phyloP scores from a whole-genome alignment of 345 rosid species.

The Cardamine resedifolia region DNA sequence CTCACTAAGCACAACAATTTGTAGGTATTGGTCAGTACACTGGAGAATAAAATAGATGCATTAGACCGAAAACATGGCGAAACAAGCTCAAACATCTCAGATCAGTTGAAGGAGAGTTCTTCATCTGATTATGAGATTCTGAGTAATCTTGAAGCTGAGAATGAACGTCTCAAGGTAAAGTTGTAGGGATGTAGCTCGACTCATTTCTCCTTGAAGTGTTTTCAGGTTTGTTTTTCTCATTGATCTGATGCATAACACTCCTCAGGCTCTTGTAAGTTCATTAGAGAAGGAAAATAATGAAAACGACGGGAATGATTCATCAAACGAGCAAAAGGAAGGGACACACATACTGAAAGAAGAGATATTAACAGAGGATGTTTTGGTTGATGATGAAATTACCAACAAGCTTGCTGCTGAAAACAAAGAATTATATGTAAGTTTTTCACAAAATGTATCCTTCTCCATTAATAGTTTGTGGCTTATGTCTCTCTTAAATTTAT shows the following conservation, averaged over 20 bases:
- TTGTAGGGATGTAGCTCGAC: neutral
- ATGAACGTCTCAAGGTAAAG: constrained; percentile 78
- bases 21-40: constrained; percentile 60
- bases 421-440: constrained; percentile 69
- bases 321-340: constrained; percentile 25
- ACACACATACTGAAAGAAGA: constrained; percentile 21
- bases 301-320: constrained; percentile 54
- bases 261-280: constrained; percentile 62
- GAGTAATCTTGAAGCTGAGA: constrained; percentile 75
- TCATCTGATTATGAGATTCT: constrained; percentile 51
- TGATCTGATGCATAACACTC: constrained; percentile 19
- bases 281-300: constrained; percentile 67
- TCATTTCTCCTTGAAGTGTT: neutral
- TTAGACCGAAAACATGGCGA: constrained; percentile 66
- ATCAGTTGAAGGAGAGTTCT: constrained; percentile 51
- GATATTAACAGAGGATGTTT: constrained; percentile 17
- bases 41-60: constrained; percentile 78
- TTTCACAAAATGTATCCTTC: neutral
- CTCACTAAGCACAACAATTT: constrained; percentile 17
- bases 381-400: constrained; percentile 50
- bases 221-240: constrained; percentile 20
- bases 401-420: constrained; percentile 75
- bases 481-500: constrained; percentile 17
- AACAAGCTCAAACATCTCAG: constrained; percentile 61
- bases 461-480: constrained; percentile 4